Percentiles rank a stretch among this genome's conserved stretches.
phyloP scores from a whole-genome alignment of 305 asterid species.

The Fraxinus latifolia region DNA sequence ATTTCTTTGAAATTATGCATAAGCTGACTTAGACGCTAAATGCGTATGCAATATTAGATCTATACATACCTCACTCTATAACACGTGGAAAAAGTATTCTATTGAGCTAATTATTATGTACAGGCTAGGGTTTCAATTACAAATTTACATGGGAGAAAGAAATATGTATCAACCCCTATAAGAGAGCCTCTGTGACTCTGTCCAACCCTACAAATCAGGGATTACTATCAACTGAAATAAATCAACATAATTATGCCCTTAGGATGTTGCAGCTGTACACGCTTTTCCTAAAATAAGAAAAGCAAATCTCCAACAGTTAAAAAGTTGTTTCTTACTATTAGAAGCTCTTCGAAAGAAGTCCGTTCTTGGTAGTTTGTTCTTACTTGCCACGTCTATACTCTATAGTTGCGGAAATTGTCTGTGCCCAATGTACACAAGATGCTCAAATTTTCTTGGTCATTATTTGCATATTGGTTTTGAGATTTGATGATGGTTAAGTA shows the following conservation, averaged over 20 bases:
- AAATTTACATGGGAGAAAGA: neutral
- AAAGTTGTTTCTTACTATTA: neutral
- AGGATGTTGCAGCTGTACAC: neutral
- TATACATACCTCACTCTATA: no score
- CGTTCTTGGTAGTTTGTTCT: neutral
- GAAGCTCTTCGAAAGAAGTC: neutral
- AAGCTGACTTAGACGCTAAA: no score
- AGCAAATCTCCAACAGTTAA: neutral
- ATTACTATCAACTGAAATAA: neutral
- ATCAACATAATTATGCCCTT: neutral
- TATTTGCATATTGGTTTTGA: neutral
- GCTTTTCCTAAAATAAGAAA: neutral
- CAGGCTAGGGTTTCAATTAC: neutral
- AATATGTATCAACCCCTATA: neutral
- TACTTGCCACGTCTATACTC: neutral
- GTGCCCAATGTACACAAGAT: neutral
- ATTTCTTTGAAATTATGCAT: no score
- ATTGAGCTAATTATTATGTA: neutral
- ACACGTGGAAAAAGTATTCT: neutral
- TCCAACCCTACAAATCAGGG: neutral
- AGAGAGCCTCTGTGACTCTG: neutral
- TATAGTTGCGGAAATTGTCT: neutral
- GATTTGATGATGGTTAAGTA: neutral
- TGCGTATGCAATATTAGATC: no score
- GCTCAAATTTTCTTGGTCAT: neutral